Evolutionary conservation across 208 protist species (phyloP).

Genomic region (Leishmania martiniquensis): DNA sequence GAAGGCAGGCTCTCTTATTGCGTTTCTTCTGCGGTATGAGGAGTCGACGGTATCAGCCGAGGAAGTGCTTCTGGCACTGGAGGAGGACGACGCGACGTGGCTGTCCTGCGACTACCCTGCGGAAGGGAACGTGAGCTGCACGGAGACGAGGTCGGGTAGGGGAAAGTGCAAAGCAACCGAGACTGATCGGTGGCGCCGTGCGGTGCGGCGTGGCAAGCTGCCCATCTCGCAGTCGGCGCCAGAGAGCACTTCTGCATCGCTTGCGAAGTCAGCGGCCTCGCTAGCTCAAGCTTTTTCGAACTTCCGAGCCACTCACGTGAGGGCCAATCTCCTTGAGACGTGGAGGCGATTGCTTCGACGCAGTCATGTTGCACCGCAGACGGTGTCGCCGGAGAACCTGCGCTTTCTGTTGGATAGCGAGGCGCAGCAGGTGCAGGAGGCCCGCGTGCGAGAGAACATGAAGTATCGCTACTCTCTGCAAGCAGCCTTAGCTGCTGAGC

Average conservation of each 20-base stretch:
- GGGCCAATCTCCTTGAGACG: slow-evolving; percentile 23
- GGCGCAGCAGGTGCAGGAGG: slow-evolving; percentile 41
- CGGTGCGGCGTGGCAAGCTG: slow-evolving; percentile 22
- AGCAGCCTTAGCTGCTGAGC: slow-evolving; percentile 64
- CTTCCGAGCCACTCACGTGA: slow-evolving; percentile 21
- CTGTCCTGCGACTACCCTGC: slow-evolving; percentile 6
- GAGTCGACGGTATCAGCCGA: slow-evolving; percentile 21
- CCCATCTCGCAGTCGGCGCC: slow-evolving; percentile 9
- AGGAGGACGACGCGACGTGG: slow-evolving; percentile 66
- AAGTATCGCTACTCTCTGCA: slow-evolving; percentile 65
- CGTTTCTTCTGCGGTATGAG: slow-evolving; percentile 41
- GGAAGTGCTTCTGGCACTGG: slow-evolving; percentile 35
- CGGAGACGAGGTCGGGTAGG: not conserved
- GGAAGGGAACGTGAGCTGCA: not conserved
- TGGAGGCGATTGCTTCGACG: slow-evolving; percentile 34
- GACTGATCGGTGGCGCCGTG: slow-evolving; percentile 27
- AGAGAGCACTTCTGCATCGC: not conserved
- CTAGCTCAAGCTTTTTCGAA: slow-evolving; percentile 21
- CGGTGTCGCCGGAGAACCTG: slow-evolving; percentile 15
- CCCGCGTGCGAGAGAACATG: slow-evolving; percentile 60
- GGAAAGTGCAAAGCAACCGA: not conserved
- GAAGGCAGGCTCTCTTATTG: slow-evolving; percentile 45
- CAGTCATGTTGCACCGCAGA: slow-evolving; percentile 20
- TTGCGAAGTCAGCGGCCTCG: slow-evolving; percentile 12
- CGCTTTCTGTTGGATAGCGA: slow-evolving; percentile 36